These are phyloP conservation scores for Tubosaeta sp. DNA, from an alignment of 768 basidiomycete genomes.

Conservation along the genomic window DNA sequence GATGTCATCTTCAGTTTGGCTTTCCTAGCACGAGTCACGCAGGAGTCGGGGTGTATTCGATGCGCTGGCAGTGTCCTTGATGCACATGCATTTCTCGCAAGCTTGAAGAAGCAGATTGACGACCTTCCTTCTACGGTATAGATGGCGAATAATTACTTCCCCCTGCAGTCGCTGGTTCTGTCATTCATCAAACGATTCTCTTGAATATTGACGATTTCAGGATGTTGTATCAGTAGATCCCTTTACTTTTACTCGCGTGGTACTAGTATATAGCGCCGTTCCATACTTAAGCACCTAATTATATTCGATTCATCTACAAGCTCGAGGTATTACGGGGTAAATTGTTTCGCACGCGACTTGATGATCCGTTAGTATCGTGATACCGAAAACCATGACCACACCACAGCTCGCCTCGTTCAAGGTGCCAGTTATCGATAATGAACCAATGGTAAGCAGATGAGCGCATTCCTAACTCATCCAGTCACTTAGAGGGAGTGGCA, in stretches of 20 bases:
- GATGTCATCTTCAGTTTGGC: conserved; percentile 56
- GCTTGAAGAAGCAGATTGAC: conserved; percentile 57
- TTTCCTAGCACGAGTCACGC: conserved; percentile 52
- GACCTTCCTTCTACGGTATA: conserved; percentile 43
- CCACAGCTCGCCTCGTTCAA: conserved; percentile 84
- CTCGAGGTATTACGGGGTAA: no score
- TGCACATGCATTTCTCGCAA: conserved; percentile 51
- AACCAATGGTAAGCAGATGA: conserved; percentile 70
- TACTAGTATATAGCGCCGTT: no score
- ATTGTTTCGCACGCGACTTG: neutral
- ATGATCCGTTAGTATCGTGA: neutral
- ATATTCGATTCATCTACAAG: no score
- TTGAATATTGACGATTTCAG: no score
- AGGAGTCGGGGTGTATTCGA: conserved; percentile 51
- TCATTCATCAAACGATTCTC: no score
- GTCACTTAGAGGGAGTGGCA: conserved; percentile 27
- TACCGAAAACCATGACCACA: conserved; percentile 44
- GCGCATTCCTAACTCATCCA: neutral
- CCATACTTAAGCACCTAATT: no score
- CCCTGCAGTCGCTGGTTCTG: neutral
- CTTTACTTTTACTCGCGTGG: no score
- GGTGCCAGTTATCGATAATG: conserved; percentile 84
- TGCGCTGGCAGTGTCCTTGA: conserved; percentile 66
- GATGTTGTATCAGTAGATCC: no score
- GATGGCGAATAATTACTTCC: conserved; percentile 6